A percentile compares a stretch with the other conserved stretches of the same genome.
phyloP scores from a whole-genome alignment of 148 eudicot species.

The Cornus suecica region DNA sequence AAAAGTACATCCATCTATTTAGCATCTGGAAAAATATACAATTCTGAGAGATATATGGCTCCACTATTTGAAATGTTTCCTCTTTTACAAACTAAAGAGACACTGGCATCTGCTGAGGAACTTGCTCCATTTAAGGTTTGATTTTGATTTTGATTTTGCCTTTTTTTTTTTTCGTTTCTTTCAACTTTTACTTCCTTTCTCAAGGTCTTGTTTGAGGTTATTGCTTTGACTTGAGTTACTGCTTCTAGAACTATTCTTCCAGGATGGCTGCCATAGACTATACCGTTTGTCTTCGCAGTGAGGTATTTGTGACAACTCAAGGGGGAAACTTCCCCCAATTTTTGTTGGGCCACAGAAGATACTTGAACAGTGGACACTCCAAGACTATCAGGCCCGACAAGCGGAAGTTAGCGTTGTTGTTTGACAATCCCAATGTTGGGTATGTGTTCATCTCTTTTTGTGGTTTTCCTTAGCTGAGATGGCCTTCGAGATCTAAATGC shows the following conservation, averaged over 20 bases:
- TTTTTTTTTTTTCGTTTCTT: neutral
- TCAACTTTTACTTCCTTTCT: neutral
- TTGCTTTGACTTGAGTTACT: constrained; percentile 22
- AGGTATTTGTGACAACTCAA: constrained; percentile 96
- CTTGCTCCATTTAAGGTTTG: constrained; percentile 74
- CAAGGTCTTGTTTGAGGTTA: constrained; percentile 8
- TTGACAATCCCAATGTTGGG: constrained; percentile 87
- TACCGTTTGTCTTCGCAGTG: constrained; percentile 96
- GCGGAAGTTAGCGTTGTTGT: constrained; percentile 74
- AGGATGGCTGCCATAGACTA: constrained; percentile 98
- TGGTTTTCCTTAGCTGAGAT: neutral
- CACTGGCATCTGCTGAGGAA: constrained; percentile 78
- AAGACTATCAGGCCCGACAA: constrained; percentile 95
- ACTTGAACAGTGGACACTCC: constrained; percentile 85
- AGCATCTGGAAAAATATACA: constrained; percentile 94
- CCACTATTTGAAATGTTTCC: constrained; percentile 95
- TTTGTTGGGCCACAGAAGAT: constrained; percentile 92
- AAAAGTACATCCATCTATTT: constrained; percentile 75
- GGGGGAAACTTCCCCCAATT: constrained; percentile 97
- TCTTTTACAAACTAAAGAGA: constrained; percentile 88
- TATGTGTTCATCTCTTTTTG: constrained; percentile 28
- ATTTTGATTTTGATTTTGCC: too few relatives aligned
- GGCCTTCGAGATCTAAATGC: neutral
- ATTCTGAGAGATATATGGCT: constrained; percentile 88
- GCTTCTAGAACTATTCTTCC: constrained; percentile 80